Percentiles rank a stretch among this genome's conserved stretches.
Conservation (phyloP, 106 monocot genomes). For the Dioscorea alata region DNA sequence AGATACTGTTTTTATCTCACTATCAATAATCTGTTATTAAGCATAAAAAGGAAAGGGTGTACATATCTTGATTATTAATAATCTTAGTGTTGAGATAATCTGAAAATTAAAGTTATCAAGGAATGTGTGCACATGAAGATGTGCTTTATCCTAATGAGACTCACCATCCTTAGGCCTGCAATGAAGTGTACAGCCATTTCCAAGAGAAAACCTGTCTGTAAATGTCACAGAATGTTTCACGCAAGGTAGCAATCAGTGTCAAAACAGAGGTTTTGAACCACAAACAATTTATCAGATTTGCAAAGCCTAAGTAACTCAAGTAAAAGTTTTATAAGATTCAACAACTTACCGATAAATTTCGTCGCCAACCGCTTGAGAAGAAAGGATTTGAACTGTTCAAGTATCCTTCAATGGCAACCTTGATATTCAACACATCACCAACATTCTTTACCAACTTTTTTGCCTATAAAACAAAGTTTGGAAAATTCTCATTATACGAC, state of each 20-base stretch:
- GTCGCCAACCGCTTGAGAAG: slow-evolving; percentile 81
- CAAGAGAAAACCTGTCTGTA: slow-evolving; percentile 89
- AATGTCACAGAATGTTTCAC: background rate
- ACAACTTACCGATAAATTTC: slow-evolving; percentile 73
- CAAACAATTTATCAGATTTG: too few species aligned
- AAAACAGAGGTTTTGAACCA: too few species aligned
- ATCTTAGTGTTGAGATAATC: too few species aligned
- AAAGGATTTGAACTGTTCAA: slow-evolving; percentile 96
- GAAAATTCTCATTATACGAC: background rate
- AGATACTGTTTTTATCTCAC: slow-evolving; percentile 73
- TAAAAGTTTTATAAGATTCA: too few species aligned
- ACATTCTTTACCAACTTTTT: slow-evolving; percentile 70
- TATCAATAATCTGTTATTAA: slow-evolving; percentile 54
- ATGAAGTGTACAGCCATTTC: slow-evolving; percentile 97
- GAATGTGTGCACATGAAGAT: too few species aligned
- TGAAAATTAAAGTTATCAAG: too few species aligned
- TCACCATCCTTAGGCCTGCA: slow-evolving; percentile 90
- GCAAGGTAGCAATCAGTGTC: too few species aligned
- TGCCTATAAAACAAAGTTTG: slow-evolving; percentile 31
- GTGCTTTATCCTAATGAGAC: background rate
- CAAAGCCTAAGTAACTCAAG: too few species aligned
- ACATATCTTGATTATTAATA: too few species aligned
- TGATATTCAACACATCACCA: slow-evolving; percentile 92
- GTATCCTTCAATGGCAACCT: slow-evolving; percentile 87
- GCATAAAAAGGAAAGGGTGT: background rate